Evolutionary conservation across 768 basidiomycete genomes (phyloP).

Genomic region (Artomyces pyxidatus): DNA sequence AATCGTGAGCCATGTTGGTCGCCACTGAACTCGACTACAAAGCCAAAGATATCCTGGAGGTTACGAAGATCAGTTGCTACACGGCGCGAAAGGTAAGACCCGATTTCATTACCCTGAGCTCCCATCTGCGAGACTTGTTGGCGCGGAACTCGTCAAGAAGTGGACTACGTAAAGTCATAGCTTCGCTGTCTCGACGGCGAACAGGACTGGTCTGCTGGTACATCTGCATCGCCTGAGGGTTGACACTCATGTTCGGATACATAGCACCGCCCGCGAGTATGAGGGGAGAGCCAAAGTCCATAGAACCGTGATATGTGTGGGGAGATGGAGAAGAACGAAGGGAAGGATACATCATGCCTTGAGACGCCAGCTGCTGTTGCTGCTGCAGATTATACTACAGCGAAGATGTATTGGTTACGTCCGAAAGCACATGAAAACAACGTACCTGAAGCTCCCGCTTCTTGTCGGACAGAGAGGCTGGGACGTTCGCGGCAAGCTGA

Average conservation of each 20-base stretch:
- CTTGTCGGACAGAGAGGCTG: conserved; percentile 40
- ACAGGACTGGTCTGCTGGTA: conserved; percentile 31
- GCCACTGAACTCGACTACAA: conserved; percentile 84
- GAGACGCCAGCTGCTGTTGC: conserved; percentile 30
- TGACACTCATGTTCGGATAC: conserved; percentile 30
- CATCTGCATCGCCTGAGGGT: conserved; percentile 13
- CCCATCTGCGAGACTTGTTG: conserved; percentile 76
- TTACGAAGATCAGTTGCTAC: conserved; percentile 4
- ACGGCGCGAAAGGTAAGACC: background rate
- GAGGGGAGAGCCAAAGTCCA: conserved; percentile 43
- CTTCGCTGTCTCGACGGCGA: conserved; percentile 36
- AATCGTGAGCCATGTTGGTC: conserved; percentile 99
- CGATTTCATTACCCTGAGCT: conserved; percentile 49
- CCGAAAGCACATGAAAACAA: too few relatives aligned
- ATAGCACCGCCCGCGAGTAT: conserved; percentile 36
- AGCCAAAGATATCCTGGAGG: conserved; percentile 73
- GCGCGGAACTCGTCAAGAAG: conserved; percentile 80
- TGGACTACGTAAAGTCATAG: conserved; percentile 50
- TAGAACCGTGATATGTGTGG: conserved; percentile 33
- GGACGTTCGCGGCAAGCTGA: conserved; percentile 34
- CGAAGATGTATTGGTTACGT: conserved; percentile 6
- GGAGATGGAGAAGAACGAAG: conserved; percentile 36
- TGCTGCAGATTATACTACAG: conserved; percentile 38
- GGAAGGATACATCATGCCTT: conserved; percentile 34
- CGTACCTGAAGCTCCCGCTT: conserved; percentile 50